Percentiles rank a stretch among this genome's conserved stretches.
Conservation (phyloP, 176 grass and related monocot species). For the Stipa capillata region DNA sequence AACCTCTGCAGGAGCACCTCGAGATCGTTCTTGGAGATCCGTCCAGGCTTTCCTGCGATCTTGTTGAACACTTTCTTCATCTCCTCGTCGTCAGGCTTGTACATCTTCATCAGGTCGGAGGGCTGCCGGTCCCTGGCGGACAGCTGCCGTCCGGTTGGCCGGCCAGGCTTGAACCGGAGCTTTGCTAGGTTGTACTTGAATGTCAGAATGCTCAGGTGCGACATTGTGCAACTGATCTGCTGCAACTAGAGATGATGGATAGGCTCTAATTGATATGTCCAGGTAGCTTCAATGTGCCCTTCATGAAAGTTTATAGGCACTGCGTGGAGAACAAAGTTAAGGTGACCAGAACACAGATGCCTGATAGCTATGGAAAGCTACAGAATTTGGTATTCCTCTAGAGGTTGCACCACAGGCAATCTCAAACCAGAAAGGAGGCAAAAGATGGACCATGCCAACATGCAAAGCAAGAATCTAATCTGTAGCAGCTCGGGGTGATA, state of each 20-base stretch:
- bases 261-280: background rate
- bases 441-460: conserved; percentile 24
- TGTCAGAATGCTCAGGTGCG: conserved; percentile 43
- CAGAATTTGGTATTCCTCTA: conserved; percentile 31
- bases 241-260: background rate
- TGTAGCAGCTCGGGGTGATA: background rate
- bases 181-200: conserved; percentile 69
- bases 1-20: conserved; percentile 21
- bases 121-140: conserved; percentile 31
- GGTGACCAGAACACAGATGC: background rate
- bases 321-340: background rate
- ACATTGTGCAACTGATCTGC: conserved; percentile 31
- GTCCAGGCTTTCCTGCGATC: conserved; percentile 20
- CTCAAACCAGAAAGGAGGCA: conserved; percentile 24
- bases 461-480: conserved; percentile 40
- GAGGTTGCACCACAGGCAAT: conserved; percentile 2
- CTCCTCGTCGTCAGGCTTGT: conserved; percentile 44
- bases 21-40: conserved; percentile 33
- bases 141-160: background rate
- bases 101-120: conserved; percentile 47
- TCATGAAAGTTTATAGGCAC: conserved; percentile 1
- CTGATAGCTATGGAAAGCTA: conserved; percentile 42
- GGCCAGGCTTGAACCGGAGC: conserved; percentile 12
- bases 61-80: conserved; percentile 54
- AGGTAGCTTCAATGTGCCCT: background rate